A percentile compares a stretch with the other conserved stretches of the same genome.
Conservation (phyloP, 176 grass and related monocot species). For the Oryza meyeriana region DNA sequence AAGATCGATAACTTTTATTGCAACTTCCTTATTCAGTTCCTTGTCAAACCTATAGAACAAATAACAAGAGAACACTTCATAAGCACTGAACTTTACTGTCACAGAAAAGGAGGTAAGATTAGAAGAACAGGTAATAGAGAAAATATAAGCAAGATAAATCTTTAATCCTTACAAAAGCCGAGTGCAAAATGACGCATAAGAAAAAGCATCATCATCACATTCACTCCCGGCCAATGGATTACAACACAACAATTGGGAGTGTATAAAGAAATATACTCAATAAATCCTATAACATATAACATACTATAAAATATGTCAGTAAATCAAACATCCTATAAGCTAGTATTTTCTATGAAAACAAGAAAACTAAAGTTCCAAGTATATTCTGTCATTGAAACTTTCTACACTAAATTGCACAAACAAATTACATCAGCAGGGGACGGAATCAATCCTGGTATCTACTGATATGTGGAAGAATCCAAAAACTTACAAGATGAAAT, state of each 20-base stretch:
- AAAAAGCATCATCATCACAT: background rate
- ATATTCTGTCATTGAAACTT: background rate
- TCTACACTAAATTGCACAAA: background rate
- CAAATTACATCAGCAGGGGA: background rate
- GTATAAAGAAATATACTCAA: background rate
- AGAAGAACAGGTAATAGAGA: background rate
- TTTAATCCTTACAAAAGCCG: background rate
- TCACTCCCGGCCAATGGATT: background rate
- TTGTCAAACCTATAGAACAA: conserved; percentile 74
- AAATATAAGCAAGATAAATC: background rate
- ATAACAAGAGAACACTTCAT: conserved; percentile 3
- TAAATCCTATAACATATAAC: background rate
- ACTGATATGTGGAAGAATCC: background rate
- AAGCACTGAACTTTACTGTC: conserved; percentile 18
- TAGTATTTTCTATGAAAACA: background rate
- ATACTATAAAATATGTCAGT: background rate
- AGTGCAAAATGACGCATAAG: background rate
- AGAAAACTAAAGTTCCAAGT: background rate
- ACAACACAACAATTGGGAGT: background rate
- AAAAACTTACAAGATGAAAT: background rate
- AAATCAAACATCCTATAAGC: background rate
- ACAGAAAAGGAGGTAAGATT: background rate
- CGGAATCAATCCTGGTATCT: background rate
- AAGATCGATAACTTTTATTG: conserved; percentile 98
- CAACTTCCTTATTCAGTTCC: conserved; percentile 85